phyloP scores from a whole-genome alignment of 1,284 basidiomycete genomes.

The Omphalotus olearius region DNA sequence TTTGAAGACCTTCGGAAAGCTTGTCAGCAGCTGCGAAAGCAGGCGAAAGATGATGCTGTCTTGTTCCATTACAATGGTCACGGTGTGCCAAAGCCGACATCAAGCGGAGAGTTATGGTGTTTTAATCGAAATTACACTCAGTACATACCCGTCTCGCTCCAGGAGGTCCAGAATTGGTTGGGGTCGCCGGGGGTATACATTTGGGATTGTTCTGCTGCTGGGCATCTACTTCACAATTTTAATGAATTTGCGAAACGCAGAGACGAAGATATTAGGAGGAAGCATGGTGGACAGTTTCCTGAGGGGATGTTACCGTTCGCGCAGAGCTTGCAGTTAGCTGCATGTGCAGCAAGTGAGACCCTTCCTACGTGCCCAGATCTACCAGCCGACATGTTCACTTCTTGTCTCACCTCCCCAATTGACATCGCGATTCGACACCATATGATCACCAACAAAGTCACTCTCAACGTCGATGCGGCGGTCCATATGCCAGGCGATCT shows the following conservation, averaged over 20 bases:
- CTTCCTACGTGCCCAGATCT: slow-evolving; percentile 95
- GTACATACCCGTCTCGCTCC: slow-evolving; percentile 95
- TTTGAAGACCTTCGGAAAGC: slow-evolving; percentile 93
- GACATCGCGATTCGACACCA: slow-evolving; percentile 96
- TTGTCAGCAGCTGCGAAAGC: slow-evolving; percentile 81
- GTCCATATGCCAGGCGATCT: slow-evolving; percentile 95
- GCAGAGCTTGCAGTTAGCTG: slow-evolving; percentile 93
- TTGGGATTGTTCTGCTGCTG: slow-evolving; percentile 98
- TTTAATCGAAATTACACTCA: slow-evolving; percentile 98
- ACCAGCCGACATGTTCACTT: slow-evolving; percentile 96
- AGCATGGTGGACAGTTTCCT: slow-evolving; percentile 56
- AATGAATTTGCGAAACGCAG: slow-evolving; percentile 83
- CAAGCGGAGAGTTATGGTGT: slow-evolving; percentile 97
- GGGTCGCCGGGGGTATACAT: slow-evolving; percentile 96
- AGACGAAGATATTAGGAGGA: slow-evolving; percentile 71
- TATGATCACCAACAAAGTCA: slow-evolving; percentile 84
- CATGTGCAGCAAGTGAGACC: slow-evolving; percentile 89
- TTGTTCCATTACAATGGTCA: slow-evolving; percentile 99
- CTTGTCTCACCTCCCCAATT: slow-evolving; percentile 96
- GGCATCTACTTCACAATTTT: slow-evolving; percentile 91
- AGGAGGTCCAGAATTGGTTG: slow-evolving; percentile 90
- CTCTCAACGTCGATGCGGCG: slow-evolving; percentile 86
- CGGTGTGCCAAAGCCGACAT: slow-evolving; percentile 95
- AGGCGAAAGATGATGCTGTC: slow-evolving; percentile 91
- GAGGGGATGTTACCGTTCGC: slow-evolving; percentile 72